Percentiles rank a stretch among this genome's conserved stretches.
Evolutionary conservation across 2,329 filamentous ascomycete genomes (phyloP).

Genomic region (Beauveria sp.): DNA sequence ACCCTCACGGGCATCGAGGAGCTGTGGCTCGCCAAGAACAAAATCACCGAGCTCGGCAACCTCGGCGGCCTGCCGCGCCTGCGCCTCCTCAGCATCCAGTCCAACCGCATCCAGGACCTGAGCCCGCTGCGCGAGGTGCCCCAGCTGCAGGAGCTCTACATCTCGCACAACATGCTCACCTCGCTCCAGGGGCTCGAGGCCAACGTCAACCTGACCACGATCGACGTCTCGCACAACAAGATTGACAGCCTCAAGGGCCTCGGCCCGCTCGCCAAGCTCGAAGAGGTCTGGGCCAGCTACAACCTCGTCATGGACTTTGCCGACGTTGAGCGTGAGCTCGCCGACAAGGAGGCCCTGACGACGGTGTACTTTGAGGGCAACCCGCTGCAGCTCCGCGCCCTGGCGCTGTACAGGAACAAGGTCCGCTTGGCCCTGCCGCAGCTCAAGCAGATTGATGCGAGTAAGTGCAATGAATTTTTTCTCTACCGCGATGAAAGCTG

Average conservation of each 20-base stretch:
- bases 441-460: slow-evolving; percentile 90
- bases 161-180: slow-evolving; percentile 87
- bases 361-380: slow-evolving; percentile 98
- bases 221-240: slow-evolving; percentile 88
- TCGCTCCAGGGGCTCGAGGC: slow-evolving; percentile 65
- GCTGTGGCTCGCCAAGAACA: slow-evolving; percentile 94
- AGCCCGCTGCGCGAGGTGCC: slow-evolving; percentile 65
- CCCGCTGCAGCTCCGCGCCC: slow-evolving; percentile 69
- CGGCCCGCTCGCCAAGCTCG: slow-evolving; percentile 59
- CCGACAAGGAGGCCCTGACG: slow-evolving; percentile 69
- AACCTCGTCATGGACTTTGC: slow-evolving; percentile 73
- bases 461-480: slow-evolving; percentile 56
- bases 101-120: slow-evolving; percentile 79
- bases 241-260: slow-evolving; percentile 69
- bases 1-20: slow-evolving; percentile 71
- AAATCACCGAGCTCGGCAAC: slow-evolving; percentile 76
- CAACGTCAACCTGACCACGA: slow-evolving; percentile 60
- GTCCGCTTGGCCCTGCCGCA: slow-evolving; percentile 80
- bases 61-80: slow-evolving; percentile 70
- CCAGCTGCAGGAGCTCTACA: slow-evolving; percentile 85
- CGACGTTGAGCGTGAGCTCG: slow-evolving; percentile 72
- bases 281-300: slow-evolving; percentile 92
- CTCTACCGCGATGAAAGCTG: no score
- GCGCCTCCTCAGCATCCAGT: slow-evolving; percentile 86
- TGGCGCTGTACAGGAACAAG: slow-evolving; percentile 92